Evolutionary conservation across 805 yeast species (phyloP).

Genomic region (Ogataea pilisensis): DNA sequence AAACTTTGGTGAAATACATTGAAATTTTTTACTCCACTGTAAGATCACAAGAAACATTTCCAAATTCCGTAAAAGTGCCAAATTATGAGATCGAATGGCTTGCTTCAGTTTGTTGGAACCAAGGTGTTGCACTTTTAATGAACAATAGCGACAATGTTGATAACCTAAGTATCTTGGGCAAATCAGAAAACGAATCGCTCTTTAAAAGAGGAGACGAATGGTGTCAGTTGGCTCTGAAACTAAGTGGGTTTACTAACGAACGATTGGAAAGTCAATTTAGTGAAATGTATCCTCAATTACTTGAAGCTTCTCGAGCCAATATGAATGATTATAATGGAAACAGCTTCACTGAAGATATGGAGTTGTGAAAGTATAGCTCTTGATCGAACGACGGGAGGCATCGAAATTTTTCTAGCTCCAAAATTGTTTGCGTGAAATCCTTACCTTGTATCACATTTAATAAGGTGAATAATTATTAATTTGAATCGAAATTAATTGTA

Average conservation of each 20-base stretch:
- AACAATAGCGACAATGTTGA: neutral
- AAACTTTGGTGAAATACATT: neutral
- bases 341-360: neutral
- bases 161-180: neutral
- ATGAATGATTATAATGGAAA: neutral
- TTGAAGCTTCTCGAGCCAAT: neutral
- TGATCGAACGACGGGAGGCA: too few species aligned
- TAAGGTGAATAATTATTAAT: too few species aligned
- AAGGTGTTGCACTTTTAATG: constrained; percentile 30
- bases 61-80: constrained; percentile 8
- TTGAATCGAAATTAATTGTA: too few species aligned
- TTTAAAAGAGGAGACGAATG: constrained; percentile 4
- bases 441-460: too few species aligned
- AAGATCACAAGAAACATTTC: neutral
- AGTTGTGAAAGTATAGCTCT: neutral
- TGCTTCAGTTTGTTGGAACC: constrained; percentile 36
- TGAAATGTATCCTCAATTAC: constrained; percentile 5
- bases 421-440: too few species aligned
- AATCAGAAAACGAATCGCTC: neutral
- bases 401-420: too few species aligned
- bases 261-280: constrained; percentile 4
- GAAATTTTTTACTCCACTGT: constrained; percentile 3
- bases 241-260: constrained; percentile 4
- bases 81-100: constrained; percentile 33
- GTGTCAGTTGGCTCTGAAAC: constrained; percentile 9